These are phyloP conservation scores for Pythium biforme DNA, from an alignment of 352 stramenopile genomes.

Conservation along the genomic window DNA sequence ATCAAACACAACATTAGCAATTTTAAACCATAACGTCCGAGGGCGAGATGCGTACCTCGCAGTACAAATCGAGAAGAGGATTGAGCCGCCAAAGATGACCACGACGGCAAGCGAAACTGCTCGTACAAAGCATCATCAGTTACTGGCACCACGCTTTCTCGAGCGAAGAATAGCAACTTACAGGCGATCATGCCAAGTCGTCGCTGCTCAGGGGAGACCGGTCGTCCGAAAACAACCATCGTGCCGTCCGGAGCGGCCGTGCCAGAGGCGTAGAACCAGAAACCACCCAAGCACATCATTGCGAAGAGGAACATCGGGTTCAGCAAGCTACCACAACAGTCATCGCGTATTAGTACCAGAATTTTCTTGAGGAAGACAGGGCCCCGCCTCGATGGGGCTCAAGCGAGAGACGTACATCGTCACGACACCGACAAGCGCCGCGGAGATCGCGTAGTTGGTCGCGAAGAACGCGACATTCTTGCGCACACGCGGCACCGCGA, in stretches of 20 bases:
- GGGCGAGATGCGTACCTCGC: slow-evolving; percentile 49
- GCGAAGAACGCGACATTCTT: slow-evolving; percentile 86
- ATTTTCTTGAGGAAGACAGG: no score
- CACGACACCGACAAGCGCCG: slow-evolving; percentile 69
- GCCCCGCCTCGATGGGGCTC: background rate
- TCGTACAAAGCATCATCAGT: slow-evolving; percentile 1
- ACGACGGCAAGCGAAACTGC: slow-evolving; percentile 73
- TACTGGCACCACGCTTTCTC: background rate
- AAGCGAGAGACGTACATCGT: slow-evolving; percentile 75
- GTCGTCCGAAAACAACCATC: slow-evolving; percentile 70
- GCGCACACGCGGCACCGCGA: slow-evolving; percentile 55
- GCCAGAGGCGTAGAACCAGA: slow-evolving; percentile 82
- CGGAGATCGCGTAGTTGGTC: slow-evolving; percentile 83
- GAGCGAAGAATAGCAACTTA: slow-evolving; percentile 29
- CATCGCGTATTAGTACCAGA: background rate
- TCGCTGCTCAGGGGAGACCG: slow-evolving; percentile 71
- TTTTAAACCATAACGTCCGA: background rate
- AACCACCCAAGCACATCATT: slow-evolving; percentile 76
- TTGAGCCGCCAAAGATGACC: slow-evolving; percentile 81
- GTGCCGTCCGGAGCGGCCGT: slow-evolving; percentile 67
- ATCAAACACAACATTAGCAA: background rate
- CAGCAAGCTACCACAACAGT: slow-evolving; percentile 43
- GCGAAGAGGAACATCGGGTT: slow-evolving; percentile 89
- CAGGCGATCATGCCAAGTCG: slow-evolving; percentile 76
- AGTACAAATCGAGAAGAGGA: slow-evolving; percentile 86